phyloP scores from a whole-genome alignment of 139 green algal species.

The Chlorella vulgaris region DNA sequence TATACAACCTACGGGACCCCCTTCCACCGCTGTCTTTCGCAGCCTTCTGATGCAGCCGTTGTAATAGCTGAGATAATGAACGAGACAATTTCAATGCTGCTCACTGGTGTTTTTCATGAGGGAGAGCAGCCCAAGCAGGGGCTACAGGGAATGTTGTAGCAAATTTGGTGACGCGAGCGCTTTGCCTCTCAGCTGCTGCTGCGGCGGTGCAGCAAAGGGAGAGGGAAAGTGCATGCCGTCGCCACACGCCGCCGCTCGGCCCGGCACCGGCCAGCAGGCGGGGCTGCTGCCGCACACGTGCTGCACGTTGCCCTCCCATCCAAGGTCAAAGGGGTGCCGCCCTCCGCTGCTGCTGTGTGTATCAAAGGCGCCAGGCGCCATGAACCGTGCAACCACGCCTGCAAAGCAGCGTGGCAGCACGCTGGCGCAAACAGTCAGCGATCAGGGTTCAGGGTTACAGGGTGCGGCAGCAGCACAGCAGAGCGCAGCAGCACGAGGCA shows the following conservation, averaged over 20 bases:
- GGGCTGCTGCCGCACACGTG: conserved; percentile 16
- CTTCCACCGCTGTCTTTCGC: too few species aligned
- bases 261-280: conserved; percentile 17
- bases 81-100: too few species aligned
- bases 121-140: too few species aligned
- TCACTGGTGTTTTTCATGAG: too few species aligned
- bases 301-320: conserved; percentile 9
- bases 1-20: too few species aligned
- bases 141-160: too few species aligned
- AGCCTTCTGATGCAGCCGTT: too few species aligned
- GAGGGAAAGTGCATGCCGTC: conserved; percentile 18
- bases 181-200: background rate
- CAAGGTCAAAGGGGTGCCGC: conserved; percentile 29
- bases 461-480: too few species aligned
- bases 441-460: too few species aligned
- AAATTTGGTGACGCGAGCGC: too few species aligned
- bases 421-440: background rate
- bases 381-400: conserved; percentile 11
- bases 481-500: too few species aligned
- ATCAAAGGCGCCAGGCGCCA: background rate
- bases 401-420: background rate
- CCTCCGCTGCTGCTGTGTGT: background rate
- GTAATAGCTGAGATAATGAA: too few species aligned
- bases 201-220: background rate
- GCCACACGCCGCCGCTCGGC: background rate